A percentile compares a stretch with the other conserved stretches of the same genome.
Evolutionary conservation across 352 stramenopile species (phyloP).

Genomic region (Globisporangium iwayamae): DNA sequence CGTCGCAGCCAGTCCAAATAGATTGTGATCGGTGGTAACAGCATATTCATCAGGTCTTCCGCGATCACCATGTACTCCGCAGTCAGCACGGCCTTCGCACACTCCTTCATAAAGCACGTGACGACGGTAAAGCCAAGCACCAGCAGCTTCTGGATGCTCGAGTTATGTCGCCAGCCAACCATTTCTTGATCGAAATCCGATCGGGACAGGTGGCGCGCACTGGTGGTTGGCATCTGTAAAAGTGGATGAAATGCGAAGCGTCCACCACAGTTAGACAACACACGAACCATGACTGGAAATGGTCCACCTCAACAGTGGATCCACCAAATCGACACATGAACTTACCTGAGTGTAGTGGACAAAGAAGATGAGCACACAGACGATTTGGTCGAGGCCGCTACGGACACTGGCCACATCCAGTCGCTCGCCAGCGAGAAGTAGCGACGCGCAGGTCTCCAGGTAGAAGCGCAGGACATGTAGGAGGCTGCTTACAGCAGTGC

Average conservation of each 20-base stretch:
- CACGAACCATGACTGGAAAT: background rate
- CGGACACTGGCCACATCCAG: constrained; percentile 8
- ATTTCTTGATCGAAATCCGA: constrained; percentile 10
- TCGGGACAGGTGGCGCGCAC: background rate
- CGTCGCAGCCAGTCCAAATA: constrained; percentile 39
- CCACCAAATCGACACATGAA: background rate
- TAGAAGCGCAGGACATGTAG: constrained; percentile 4
- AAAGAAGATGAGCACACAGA: constrained; percentile 32
- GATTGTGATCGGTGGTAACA: constrained; percentile 36
- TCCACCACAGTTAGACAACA: background rate
- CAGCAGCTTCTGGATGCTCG: constrained; percentile 3
- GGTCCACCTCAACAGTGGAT: background rate
- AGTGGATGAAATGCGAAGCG: background rate
- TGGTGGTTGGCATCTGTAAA: background rate
- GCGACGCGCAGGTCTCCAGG: constrained; percentile 4
- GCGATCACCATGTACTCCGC: constrained; percentile 10
- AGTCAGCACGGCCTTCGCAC: constrained; percentile 7
- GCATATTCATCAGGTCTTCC: constrained; percentile 27
- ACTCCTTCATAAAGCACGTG: constrained; percentile 16
- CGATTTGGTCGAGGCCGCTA: constrained; percentile 20
- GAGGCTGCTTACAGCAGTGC: background rate
- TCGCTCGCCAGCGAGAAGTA: constrained; percentile 6
- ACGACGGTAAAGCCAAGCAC: constrained; percentile 10
- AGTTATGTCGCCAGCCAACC: background rate
- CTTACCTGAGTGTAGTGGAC: constrained; percentile 28